phyloP scores from a whole-genome alignment of 2,329 filamentous ascomycete genomes.

The Scedosporium aurantiacum region DNA sequence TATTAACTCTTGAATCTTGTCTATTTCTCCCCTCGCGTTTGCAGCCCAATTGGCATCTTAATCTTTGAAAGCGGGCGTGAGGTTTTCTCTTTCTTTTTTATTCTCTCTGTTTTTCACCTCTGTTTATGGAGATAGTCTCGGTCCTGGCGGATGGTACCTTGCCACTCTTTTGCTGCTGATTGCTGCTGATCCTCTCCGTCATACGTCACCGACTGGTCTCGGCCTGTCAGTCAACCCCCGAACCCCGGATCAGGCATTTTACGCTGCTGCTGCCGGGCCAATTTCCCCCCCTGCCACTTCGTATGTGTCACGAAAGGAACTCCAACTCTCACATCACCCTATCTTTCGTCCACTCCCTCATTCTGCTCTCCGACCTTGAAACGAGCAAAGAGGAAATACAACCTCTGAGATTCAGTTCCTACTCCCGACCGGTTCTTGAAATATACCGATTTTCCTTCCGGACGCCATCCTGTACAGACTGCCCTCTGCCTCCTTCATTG shows the following conservation, averaged over 20 bases:
- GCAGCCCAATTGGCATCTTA: too few relatives aligned
- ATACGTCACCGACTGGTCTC: neutral
- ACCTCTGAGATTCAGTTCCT: neutral
- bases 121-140: too few relatives aligned
- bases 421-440: neutral
- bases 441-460: neutral
- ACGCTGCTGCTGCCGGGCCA: neutral
- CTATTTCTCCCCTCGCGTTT: too few relatives aligned
- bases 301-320: neutral
- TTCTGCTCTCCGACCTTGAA: neutral
- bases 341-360: neutral
- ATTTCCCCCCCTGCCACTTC: neutral
- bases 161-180: neutral
- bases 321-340: neutral
- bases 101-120: too few relatives aligned
- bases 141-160: too few relatives aligned
- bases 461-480: neutral
- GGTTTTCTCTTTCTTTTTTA: too few relatives aligned
- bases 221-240: neutral
- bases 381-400: neutral
- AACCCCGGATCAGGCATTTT: conserved; percentile 1
- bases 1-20: too few relatives aligned
- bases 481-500: neutral
- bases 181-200: neutral
- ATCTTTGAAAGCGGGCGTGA: too few relatives aligned